phyloP scores from a whole-genome alignment of 345 rosid species.

The Sonneratia caseolaris region DNA sequence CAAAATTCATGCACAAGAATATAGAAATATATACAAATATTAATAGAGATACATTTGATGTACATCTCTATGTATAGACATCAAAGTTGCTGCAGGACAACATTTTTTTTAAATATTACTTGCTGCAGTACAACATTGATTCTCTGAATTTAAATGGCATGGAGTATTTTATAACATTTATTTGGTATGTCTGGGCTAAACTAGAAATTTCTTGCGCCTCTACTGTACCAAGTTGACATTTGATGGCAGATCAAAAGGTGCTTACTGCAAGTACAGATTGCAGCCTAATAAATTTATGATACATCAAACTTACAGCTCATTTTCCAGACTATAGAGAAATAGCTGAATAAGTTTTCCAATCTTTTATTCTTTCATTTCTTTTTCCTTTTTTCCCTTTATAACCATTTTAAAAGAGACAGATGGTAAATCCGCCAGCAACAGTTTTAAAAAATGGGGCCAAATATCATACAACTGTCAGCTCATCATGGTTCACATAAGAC shows the following conservation, averaged over 20 bases:
- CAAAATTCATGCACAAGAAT: slow-evolving; percentile 5
- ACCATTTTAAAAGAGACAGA: neutral
- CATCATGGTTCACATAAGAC: neutral
- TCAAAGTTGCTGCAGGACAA: neutral
- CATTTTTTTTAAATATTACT: no score
- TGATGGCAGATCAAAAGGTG: slow-evolving; percentile 1
- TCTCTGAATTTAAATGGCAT: neutral
- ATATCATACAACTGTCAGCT: neutral
- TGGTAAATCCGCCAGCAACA: neutral
- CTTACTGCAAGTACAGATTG: neutral
- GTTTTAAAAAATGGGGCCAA: neutral
- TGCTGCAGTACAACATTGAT: neutral
- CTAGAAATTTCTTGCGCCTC: neutral
- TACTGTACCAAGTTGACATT: neutral
- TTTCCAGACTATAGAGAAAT: neutral
- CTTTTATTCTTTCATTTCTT: neutral
- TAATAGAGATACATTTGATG: neutral
- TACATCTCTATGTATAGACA: neutral
- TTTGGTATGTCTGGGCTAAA: neutral
- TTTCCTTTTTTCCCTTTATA: neutral
- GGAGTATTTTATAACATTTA: neutral
- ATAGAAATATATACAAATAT: neutral
- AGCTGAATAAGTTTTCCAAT: neutral
- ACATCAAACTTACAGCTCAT: neutral
- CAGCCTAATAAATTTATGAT: neutral